These are phyloP conservation scores for Amanita rubescens DNA, from an alignment of 768 basidiomycete species.

Conservation along the genomic window DNA sequence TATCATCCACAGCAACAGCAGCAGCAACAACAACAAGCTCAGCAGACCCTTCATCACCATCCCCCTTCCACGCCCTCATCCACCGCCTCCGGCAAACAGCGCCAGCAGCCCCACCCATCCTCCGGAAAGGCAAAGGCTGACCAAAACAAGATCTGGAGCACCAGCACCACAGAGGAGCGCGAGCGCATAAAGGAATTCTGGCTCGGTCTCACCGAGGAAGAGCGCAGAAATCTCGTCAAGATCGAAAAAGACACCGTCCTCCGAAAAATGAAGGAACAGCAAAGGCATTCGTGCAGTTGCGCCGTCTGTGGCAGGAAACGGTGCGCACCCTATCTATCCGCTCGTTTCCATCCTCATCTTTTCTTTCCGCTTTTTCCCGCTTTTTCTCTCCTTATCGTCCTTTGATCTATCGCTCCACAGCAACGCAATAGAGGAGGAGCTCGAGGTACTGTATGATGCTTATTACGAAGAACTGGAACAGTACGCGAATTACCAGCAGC, in stretches of 20 bases:
- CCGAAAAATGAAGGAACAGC: constrained; percentile 99
- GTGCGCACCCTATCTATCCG: constrained; percentile 42
- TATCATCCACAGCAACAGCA: constrained; percentile 33
- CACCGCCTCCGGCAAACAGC: constrained; percentile 24
- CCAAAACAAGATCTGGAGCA: constrained; percentile 88
- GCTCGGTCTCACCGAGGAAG: constrained; percentile 87
- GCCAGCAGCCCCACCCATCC: constrained; percentile 25
- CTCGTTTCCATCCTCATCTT: constrained; percentile 14
- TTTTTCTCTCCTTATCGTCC: constrained; percentile 19
- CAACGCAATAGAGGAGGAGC: constrained; percentile 98
- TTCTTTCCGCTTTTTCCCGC: constrained; percentile 15
- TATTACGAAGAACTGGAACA: constrained; percentile 99
- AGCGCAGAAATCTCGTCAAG: constrained; percentile 87
- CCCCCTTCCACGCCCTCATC: constrained; percentile 40
- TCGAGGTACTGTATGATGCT: constrained; percentile 99
- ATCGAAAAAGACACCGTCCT: constrained; percentile 98
- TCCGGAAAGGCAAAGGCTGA: constrained; percentile 26
- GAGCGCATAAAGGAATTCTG: constrained; percentile 98
- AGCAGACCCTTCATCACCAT: constrained; percentile 25
- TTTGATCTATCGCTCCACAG: constrained; percentile 31
- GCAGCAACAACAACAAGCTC: constrained; percentile 23
- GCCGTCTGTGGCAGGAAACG: constrained; percentile 97
- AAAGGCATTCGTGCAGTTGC: constrained; percentile 92
- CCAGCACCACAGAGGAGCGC: constrained; percentile 85
- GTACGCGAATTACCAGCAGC: constrained; percentile 98